phyloP scores from a whole-genome alignment of 352 stramenopile species.

The Phytophthora crassamura region DNA sequence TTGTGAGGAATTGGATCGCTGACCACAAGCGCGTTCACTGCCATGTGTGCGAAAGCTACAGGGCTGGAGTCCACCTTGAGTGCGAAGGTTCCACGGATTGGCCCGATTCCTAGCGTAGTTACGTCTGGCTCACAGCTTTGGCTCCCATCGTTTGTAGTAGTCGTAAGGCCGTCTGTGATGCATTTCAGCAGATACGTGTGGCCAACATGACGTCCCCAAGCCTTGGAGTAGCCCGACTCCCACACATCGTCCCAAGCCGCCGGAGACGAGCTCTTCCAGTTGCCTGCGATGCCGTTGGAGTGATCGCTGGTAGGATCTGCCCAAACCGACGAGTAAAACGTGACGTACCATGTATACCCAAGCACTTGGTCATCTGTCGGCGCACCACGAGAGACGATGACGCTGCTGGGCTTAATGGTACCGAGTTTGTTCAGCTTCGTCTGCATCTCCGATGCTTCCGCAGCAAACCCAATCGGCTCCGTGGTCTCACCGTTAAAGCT shows the following conservation, averaged over 20 bases:
- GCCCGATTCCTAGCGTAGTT: conserved; percentile 60
- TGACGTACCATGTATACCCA: conserved; percentile 93
- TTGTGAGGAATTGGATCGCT: conserved; percentile 93
- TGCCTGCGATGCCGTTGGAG: conserved; percentile 83
- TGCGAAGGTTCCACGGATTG: conserved; percentile 93
- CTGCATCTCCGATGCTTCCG: conserved; percentile 84
- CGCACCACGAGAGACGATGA: conserved; percentile 83
- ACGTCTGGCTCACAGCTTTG: conserved; percentile 48
- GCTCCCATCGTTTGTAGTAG: conserved; percentile 61
- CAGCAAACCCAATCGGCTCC: conserved; percentile 88
- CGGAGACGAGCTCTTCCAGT: conserved; percentile 87
- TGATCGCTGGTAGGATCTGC: conserved; percentile 92
- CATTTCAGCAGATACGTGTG: conserved; percentile 75
- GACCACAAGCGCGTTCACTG: conserved; percentile 58
- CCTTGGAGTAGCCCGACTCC: conserved; percentile 94
- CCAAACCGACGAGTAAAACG: conserved; percentile 94
- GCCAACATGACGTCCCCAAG: conserved; percentile 96
- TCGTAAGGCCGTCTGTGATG: conserved; percentile 71
- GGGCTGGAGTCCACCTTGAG: conserved; percentile 86
- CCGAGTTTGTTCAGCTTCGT: conserved; percentile 92
- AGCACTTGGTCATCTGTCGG: conserved; percentile 71
- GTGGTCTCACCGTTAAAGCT: conserved; percentile 95
- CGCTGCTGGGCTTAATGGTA: conserved; percentile 92
- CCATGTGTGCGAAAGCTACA: conserved; percentile 62
- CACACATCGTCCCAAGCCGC: conserved; percentile 91